These are phyloP conservation scores for Helicocarpus griseus DNA, from an alignment of 2,329 filamentous ascomycete species.

Conservation along the genomic window DNA sequence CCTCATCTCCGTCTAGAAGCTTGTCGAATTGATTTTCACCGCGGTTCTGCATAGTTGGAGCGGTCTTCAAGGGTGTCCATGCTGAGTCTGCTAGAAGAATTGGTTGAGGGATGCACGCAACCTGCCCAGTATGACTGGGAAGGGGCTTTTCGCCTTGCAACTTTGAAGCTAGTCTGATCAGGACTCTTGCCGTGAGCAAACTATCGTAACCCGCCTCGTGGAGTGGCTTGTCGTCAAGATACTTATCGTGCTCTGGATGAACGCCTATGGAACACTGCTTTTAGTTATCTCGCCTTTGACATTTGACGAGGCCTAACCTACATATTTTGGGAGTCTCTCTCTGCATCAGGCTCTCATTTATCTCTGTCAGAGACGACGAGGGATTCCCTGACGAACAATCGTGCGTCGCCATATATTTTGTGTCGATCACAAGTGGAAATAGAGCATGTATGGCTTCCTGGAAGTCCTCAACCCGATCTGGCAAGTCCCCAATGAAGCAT, in stretches of 20 bases:
- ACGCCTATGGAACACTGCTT: constrained; percentile 19
- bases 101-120: not conserved
- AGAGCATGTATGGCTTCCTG: constrained; percentile 39
- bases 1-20: constrained; percentile 1
- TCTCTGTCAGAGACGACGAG: constrained; percentile 24
- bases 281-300: not conserved
- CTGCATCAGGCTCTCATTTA: constrained; percentile 18
- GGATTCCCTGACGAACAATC: constrained; percentile 42
- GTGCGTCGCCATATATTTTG: constrained; percentile 54
- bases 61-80: not conserved
- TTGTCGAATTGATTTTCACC: not conserved
- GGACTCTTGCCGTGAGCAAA: constrained; percentile 49
- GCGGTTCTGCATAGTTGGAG: not conserved
- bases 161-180: constrained; percentile 46
- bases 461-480: constrained; percentile 47
- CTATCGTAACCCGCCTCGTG: constrained; percentile 58
- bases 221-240: constrained; percentile 15
- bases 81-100: not conserved
- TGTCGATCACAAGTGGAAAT: constrained; percentile 52
- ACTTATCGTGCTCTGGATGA: constrained; percentile 24
- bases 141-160: constrained; percentile 31
- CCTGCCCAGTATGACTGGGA: not conserved
- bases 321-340: constrained; percentile 22
- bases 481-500: constrained; percentile 50
- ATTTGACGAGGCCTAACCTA: constrained; percentile 12